Evolutionary conservation across 495 filamentous ascomycete genomes (phyloP).

Genomic region (Pyronema domesticum): DNA sequence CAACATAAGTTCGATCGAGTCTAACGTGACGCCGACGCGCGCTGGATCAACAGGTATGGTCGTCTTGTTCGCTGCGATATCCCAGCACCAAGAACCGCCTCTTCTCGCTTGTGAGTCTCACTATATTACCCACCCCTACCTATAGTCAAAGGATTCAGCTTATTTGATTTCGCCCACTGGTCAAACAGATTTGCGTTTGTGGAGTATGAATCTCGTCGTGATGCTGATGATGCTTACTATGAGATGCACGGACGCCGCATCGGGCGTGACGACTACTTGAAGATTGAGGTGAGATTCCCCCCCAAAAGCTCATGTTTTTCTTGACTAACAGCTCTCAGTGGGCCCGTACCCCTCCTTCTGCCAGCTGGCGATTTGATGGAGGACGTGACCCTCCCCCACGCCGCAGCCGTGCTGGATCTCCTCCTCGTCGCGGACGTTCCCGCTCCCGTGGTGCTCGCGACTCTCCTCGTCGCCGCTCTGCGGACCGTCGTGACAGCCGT

Average conservation of each 20-base stretch:
- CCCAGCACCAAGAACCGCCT: slow-evolving; percentile 79
- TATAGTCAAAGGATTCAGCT: slow-evolving; percentile 10
- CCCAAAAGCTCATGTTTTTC: background rate
- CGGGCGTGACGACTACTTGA: slow-evolving; percentile 84
- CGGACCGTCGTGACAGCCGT: slow-evolving; percentile 66
- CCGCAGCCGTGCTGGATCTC: slow-evolving; percentile 47
- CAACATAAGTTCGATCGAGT: slow-evolving; percentile 16
- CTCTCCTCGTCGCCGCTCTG: slow-evolving; percentile 62
- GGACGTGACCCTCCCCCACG: slow-evolving; percentile 53
- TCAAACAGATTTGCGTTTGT: slow-evolving; percentile 82
- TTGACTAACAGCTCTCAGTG: slow-evolving; percentile 39
- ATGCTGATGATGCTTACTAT: slow-evolving; percentile 98
- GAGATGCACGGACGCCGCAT: slow-evolving; percentile 99
- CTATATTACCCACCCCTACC: slow-evolving; percentile 6
- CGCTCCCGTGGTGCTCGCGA: slow-evolving; percentile 60
- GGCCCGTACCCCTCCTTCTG: slow-evolving; percentile 94
- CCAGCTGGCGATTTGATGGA: slow-evolving; percentile 95
- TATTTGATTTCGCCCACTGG: slow-evolving; percentile 14
- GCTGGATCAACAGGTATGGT: slow-evolving; percentile 53
- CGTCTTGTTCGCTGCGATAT: slow-evolving; percentile 98
- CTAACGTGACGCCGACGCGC: slow-evolving; percentile 7
- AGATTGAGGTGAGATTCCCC: slow-evolving; percentile 65
- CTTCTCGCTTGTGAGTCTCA: slow-evolving; percentile 73
- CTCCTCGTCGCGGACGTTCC: slow-evolving; percentile 59
- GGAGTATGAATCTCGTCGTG: slow-evolving; percentile 96